phyloP scores from a whole-genome alignment of 2,329 filamentous ascomycete genomes.

The Coleophoma eucalyptorum region DNA sequence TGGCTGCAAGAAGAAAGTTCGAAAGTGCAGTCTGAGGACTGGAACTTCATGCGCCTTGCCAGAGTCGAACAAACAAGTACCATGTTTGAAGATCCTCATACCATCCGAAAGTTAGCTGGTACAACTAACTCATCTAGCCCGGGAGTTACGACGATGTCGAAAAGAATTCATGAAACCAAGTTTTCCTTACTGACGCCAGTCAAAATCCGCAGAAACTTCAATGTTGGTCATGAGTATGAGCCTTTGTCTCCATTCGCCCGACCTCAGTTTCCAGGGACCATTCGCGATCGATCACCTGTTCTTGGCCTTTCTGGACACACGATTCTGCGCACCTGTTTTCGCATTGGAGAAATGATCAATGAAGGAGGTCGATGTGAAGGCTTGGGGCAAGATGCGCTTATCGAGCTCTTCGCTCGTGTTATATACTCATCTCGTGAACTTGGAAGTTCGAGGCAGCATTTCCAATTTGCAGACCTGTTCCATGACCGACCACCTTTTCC shows the following conservation, averaged over 20 bases:
- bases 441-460: constrained; percentile 49
- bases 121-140: too few relatives aligned
- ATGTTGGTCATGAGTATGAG: constrained; percentile 6
- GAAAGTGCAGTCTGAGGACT: constrained; percentile 15
- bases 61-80: too few relatives aligned
- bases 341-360: constrained; percentile 56
- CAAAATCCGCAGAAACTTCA: background rate
- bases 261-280: constrained; percentile 42
- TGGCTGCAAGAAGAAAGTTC: too few relatives aligned
- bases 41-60: constrained; percentile 14
- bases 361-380: constrained; percentile 37
- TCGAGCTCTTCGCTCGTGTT: constrained; percentile 63
- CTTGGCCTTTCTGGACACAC: constrained; percentile 43
- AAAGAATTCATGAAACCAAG: background rate
- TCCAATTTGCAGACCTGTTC: constrained; percentile 61
- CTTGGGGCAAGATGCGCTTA: constrained; percentile 47
- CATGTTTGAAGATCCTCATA: too few relatives aligned
- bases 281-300: constrained; percentile 49
- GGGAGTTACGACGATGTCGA: too few relatives aligned
- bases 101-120: too few relatives aligned
- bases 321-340: constrained; percentile 57
- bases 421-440: constrained; percentile 51
- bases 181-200: background rate
- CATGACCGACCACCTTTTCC: constrained; percentile 53
- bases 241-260: constrained; percentile 42